phyloP scores from a whole-genome alignment of 192 early-diverging fungal species.

The Thamnidium elegans region DNA sequence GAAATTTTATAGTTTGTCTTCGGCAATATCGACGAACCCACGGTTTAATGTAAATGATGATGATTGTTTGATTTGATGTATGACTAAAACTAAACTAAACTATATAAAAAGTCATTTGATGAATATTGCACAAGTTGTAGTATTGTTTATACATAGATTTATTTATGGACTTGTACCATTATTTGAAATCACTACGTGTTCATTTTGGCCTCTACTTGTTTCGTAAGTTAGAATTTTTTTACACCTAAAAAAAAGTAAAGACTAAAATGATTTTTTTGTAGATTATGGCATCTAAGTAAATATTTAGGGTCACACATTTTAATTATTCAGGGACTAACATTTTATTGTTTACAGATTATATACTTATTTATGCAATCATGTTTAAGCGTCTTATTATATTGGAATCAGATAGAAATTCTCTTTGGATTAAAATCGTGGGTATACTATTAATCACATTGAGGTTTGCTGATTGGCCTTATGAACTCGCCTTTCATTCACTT shows the following conservation, averaged over 20 bases:
- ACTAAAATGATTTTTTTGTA: slow-evolving; percentile 2
- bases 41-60: slow-evolving; percentile 26
- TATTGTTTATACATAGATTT: slow-evolving; percentile 25
- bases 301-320: background rate
- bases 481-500: slow-evolving; percentile 17
- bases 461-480: slow-evolving; percentile 42
- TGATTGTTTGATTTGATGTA: background rate
- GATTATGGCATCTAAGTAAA: slow-evolving; percentile 11
- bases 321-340: background rate
- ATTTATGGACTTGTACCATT: slow-evolving; percentile 32
- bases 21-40: slow-evolving; percentile 27
- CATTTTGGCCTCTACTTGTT: slow-evolving; percentile 33
- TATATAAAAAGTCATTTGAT: slow-evolving; percentile 27
- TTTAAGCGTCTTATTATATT: slow-evolving; percentile 32
- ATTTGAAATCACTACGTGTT: slow-evolving; percentile 32
- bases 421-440: slow-evolving; percentile 29
- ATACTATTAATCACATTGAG: slow-evolving; percentile 22
- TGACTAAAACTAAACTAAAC: background rate
- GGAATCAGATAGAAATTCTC: slow-evolving; percentile 19
- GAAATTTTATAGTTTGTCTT: slow-evolving; percentile 32
- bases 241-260: too few species aligned
- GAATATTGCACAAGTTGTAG: slow-evolving; percentile 26
- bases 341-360: slow-evolving; percentile 23
- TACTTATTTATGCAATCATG: slow-evolving; percentile 31
- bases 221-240: too few species aligned